Evolutionary conservation across 495 filamentous ascomycete genomes (phyloP), one percentile per base, ranked within the genome.

Genomic region (Aspergillus hancockii): DNA sequence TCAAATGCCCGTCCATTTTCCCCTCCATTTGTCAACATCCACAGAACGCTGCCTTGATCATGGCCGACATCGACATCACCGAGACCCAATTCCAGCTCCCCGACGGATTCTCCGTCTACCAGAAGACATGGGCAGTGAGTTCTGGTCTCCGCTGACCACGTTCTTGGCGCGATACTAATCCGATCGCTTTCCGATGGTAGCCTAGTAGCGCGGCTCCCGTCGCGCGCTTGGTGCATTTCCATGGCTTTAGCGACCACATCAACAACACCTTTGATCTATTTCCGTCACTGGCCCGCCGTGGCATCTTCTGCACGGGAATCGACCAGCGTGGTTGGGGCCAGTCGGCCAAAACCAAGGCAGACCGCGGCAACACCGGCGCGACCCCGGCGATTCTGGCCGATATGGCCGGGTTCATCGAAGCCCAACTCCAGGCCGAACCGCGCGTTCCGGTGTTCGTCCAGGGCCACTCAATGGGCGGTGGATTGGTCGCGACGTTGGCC

Each of bases 211-310:
- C 77, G 3, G 71, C 79, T 12, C 81, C 81, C 57, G 12, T n/a
- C 9, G 91, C 93, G 14, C 86, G 87, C 28, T 62, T 94, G 19
- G 79, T 92, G 58, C 86, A 93, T 68, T 71, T 96, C 58, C 93
- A 96, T 74, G 92, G 92, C 61, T 97, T 90, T 80, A 89, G 84
- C 63, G 93, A 97, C 74, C 92, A 97, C 67, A 79, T 88, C 71
- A 86, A 91, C 70, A 80, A 83, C 19, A 92, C 93, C 71, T 77
- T 83, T 64, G 75, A 73, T 54, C 80, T 96, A 63, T 93, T 93
- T 70, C 71, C 83, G 16, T 67, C 67, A 0, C 83, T 96, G 45
- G 88, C 89, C 21, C 70, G 77, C n/a, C 81, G 81, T 25, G 89
- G 88, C 49, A 89, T 97, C 63, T 83, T 86, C 64, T 83, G 90